Evolutionary conservation across 2,329 filamentous ascomycete genomes (phyloP).

Genomic region (Dactylellina parvicollis): DNA sequence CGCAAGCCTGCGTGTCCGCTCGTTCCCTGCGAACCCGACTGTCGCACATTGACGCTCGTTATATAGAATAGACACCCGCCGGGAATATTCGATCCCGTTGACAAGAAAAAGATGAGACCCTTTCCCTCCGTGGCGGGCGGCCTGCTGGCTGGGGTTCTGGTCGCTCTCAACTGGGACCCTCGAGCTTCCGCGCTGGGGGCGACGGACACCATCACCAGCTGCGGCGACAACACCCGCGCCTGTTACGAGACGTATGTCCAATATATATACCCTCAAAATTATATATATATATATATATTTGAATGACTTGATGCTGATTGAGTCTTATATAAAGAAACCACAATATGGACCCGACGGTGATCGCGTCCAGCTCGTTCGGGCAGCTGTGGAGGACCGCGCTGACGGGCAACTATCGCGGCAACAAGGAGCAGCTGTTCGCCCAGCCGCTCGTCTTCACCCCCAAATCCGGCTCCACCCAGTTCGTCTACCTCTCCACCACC

Average conservation of each 20-base stretch:
- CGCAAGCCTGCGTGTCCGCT: neutral
- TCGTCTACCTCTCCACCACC: slow-evolving; percentile 68
- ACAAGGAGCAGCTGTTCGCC: slow-evolving; percentile 67
- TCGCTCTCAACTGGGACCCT: slow-evolving; percentile 27
- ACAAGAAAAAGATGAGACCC: slow-evolving; percentile 22
- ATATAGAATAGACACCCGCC: neutral
- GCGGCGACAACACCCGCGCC: slow-evolving; percentile 68
- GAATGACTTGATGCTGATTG: slow-evolving; percentile 37
- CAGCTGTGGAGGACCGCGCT: slow-evolving; percentile 67
- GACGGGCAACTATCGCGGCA: slow-evolving; percentile 66
- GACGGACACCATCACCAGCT: slow-evolving; percentile 71
- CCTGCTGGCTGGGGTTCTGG: slow-evolving; percentile 31
- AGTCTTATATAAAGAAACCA: slow-evolving; percentile 65
- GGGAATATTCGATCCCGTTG: neutral
- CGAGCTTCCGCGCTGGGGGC: slow-evolving; percentile 16
- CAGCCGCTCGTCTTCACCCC: slow-evolving; percentile 68
- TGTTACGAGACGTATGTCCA: slow-evolving; percentile 64
- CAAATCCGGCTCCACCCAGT: slow-evolving; percentile 64
- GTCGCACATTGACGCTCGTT: neutral
- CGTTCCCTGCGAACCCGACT: neutral
- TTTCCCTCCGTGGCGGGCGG: slow-evolving; percentile 28
- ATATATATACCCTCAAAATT: neutral
- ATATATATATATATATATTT: neutral
- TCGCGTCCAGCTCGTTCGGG: slow-evolving; percentile 68
- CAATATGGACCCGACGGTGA: slow-evolving; percentile 71